Base-by-base conservation (phyloP, 108 stramenopile species). In the Pinguiococcus pyrenoidosus region DNA sequence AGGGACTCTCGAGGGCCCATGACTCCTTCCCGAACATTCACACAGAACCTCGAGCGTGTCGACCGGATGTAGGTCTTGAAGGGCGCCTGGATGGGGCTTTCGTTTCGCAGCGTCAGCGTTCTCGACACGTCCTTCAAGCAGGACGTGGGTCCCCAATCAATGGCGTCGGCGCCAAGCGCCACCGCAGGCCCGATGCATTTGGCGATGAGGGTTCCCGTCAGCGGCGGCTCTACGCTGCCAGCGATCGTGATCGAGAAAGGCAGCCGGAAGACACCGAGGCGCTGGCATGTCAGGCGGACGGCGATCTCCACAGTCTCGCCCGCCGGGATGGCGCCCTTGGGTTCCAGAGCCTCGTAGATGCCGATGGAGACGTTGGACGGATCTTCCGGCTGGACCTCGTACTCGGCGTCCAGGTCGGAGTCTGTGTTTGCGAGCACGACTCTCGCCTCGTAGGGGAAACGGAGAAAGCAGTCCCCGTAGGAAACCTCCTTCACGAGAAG, bases 101-200 rank as follows among this genome's bases (percentile, higher is more conserved):
- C 32, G 46, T 79, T 79, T 27, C 24, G 36, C 22, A 79, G 33
- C n/a, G 20, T 46, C 24, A 79, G 34, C 8, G 36, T 23, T 3
- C 49, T 37, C 2, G 33, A 16, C 1, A 23, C 39, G 37, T 62
- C 59, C 9, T 32, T 30, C n/a, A 79, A 49, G 68, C 78, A 79
- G 18, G 39, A 54, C 13, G 60, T 72, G n/a, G 62, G 18, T 37
- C 74, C 78, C 65, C 71, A 79, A n/a, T 50, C 37, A 17, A 77
- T 23, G 29, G 42, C 29, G 8, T 49, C 60, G n/a, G 29, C 27
- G 17, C 69, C 62, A 1, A 72, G n/a, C 21, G 33, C 35, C 3
- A 76, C 22, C 30, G 46, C 51, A 2, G 78, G 75, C 12, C 78
- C 78, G 18, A 61, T 13, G 25, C 61, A 37, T 8, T 42, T 42